Evolutionary conservation across 2,329 filamentous ascomycete genomes (phyloP).

Genomic region (Corinectria fuckeliana): DNA sequence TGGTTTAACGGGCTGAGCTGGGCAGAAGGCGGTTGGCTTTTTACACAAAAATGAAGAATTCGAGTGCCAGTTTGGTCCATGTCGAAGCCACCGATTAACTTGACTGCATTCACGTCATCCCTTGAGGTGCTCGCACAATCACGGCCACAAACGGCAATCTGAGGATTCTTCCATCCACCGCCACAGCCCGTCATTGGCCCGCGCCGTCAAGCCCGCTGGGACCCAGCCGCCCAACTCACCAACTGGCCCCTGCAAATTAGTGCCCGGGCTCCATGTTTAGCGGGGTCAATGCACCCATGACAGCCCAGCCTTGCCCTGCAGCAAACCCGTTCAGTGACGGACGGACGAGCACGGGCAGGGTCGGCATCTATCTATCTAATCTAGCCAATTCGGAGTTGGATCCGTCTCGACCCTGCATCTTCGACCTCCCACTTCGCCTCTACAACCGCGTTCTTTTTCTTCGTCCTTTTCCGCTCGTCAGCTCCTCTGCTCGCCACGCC

Average conservation of each 20-base stretch:
- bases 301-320: constrained; percentile 21
- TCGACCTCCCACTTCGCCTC: neutral
- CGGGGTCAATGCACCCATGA: constrained; percentile 23
- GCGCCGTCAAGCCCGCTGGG: constrained; percentile 1
- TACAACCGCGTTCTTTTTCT: neutral
- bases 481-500: neutral
- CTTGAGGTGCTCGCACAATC: neutral
- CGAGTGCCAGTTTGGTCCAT: neutral
- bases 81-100: neutral
- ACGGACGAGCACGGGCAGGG: neutral
- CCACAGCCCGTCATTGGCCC: neutral
- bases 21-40: constrained; percentile 6
- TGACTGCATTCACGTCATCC: neutral
- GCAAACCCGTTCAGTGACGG: constrained; percentile 9
- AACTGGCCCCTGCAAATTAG: constrained; percentile 5
- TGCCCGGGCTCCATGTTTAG: constrained; percentile 18
- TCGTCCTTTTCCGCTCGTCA: neutral
- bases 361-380: no score
- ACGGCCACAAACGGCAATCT: neutral
- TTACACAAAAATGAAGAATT: constrained; percentile 15
- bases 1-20: constrained; percentile 12
- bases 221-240: constrained; percentile 11
- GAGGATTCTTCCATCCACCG: no score
- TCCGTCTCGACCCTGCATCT: neutral
- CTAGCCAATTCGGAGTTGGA: neutral